A percentile compares a stretch with the other conserved stretches of the same genome.
Evolutionary conservation across 257 asterid species (phyloP).

Genomic region (Capsicum baccatum): DNA sequence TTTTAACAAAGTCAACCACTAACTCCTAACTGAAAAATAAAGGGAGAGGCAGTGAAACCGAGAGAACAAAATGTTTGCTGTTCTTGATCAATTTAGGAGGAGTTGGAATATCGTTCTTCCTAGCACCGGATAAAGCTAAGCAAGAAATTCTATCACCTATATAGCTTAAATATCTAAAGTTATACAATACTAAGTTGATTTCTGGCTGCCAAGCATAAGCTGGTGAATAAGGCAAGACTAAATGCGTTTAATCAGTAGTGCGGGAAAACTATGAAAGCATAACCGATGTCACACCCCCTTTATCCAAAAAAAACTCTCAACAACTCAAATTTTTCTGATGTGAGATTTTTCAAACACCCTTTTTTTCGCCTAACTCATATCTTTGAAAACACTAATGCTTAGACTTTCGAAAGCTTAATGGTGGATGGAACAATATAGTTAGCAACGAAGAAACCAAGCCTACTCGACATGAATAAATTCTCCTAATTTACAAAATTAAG

Average conservation of each 20-base stretch:
- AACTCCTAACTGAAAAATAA: conserved; percentile 3
- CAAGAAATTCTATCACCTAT: background rate
- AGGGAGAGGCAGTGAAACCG: too few relatives aligned
- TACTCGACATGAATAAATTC: background rate
- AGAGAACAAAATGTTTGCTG: background rate
- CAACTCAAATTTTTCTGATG: background rate
- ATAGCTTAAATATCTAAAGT: background rate
- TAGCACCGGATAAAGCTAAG: background rate
- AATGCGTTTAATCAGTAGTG: background rate
- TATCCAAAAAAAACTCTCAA: background rate
- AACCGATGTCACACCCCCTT: background rate
- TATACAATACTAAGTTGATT: background rate
- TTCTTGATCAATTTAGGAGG: background rate
- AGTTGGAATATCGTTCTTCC: too few relatives aligned
- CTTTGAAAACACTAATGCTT: background rate
- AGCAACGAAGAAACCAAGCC: background rate
- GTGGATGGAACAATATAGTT: background rate
- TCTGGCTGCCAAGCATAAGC: background rate
- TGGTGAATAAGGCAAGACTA: background rate
- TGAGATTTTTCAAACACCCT: background rate
- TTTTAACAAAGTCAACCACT: background rate
- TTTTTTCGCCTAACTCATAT: background rate
- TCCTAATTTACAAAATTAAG: background rate
- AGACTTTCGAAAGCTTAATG: background rate
- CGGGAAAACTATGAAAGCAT: background rate